These are phyloP conservation scores for Aspergillus fructus DNA, from an alignment of 2,329 filamentous ascomycete genomes.

Conservation along the genomic window DNA sequence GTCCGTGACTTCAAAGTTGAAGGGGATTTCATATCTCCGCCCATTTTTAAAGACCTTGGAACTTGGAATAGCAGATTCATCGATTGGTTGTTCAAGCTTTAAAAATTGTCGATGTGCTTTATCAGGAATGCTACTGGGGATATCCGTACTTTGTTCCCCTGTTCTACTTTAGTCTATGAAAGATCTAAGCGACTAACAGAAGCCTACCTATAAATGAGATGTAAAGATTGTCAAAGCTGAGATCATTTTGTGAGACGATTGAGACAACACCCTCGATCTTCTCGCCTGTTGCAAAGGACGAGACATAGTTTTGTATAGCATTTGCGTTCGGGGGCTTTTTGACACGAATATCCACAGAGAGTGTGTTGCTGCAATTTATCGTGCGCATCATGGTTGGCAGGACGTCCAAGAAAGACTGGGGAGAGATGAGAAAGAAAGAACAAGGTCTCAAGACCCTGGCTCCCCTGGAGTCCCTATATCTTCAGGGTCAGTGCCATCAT, in stretches of 20 bases:
- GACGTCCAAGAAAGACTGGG: not conserved
- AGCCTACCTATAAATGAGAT: constrained; percentile 10
- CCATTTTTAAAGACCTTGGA: constrained; percentile 2
- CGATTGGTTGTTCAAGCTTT: not conserved
- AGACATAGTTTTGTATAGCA: not conserved
- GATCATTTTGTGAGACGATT: constrained; percentile 1
- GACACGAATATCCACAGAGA: not conserved
- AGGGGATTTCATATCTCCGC: constrained; percentile 4
- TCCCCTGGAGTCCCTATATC: not conserved
- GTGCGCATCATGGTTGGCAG: not conserved
- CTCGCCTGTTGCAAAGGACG: constrained; percentile 10
- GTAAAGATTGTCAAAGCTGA: constrained; percentile 6
- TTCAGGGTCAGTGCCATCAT: not conserved
- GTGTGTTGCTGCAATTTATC: not conserved
- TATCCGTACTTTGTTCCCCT: constrained; percentile 12
- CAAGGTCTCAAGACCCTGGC: not conserved
- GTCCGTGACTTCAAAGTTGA: constrained; percentile 11
- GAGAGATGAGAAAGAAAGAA: not conserved
- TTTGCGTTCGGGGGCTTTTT: not conserved
- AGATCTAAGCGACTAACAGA: not conserved
- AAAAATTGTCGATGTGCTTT: constrained; percentile 11
- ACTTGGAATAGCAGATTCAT: constrained; percentile 1
- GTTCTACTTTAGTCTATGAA: not conserved
- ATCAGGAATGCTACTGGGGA: constrained; percentile 1
- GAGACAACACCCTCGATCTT: constrained; percentile 9